Evolutionary conservation across 1,139 yeast genomes (phyloP).

Genomic region (Arxiozyma bovina): DNA sequence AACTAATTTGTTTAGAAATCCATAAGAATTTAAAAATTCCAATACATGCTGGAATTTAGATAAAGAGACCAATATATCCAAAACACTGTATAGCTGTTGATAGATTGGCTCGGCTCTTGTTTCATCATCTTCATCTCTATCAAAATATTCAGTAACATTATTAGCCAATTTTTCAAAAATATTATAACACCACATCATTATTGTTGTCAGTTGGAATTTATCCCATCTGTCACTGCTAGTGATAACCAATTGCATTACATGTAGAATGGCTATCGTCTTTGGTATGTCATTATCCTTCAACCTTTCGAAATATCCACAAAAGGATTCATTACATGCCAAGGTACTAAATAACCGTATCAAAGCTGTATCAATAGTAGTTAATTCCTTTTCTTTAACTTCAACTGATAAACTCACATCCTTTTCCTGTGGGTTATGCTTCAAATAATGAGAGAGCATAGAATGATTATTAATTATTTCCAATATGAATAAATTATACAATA

Average conservation of each 20-base stretch:
- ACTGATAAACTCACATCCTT: neutral
- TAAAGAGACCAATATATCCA: constrained; percentile 46
- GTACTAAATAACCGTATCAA: constrained; percentile 17
- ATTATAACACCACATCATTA: constrained; percentile 48
- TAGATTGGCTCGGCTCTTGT: constrained; percentile 14
- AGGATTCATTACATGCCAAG: constrained; percentile 34
- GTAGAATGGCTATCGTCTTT: constrained; percentile 22
- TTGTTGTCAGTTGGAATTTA: constrained; percentile 41
- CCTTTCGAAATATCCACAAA: constrained; percentile 28
- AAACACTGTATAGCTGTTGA: constrained; percentile 25
- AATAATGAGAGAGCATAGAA: constrained; percentile 11
- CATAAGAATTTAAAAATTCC: constrained; percentile 44
- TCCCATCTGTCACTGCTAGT: constrained; percentile 49
- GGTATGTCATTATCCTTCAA: constrained; percentile 17
- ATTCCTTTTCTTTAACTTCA: neutral
- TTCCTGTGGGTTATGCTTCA: constrained; percentile 1
- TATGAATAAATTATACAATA: constrained; percentile 18
- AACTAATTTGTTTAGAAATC: constrained; percentile 40
- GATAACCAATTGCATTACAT: constrained; percentile 36
- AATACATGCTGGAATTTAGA: constrained; percentile 45
- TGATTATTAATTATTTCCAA: constrained; percentile 12
- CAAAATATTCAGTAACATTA: constrained; percentile 24
- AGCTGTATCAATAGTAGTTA: constrained; percentile 12
- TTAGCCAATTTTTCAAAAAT: constrained; percentile 29
- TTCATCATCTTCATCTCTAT: constrained; percentile 12